phyloP scores from a whole-genome alignment of 192 early-diverging fungal genomes.

The Gigaspora rosea region DNA sequence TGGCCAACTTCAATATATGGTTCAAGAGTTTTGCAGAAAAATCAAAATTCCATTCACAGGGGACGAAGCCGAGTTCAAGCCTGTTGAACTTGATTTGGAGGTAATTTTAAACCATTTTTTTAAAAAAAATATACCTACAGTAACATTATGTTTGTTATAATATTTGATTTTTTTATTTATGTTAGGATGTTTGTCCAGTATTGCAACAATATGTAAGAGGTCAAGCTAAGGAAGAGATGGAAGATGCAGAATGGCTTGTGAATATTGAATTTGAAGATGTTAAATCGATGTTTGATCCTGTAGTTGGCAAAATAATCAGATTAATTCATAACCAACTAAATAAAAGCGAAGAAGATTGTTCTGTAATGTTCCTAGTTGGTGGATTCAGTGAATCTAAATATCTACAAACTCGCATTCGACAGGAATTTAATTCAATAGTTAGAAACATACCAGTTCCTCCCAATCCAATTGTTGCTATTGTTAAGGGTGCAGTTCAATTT shows the following conservation, averaged over 20 bases:
- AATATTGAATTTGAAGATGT: not conserved
- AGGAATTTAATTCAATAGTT: constrained; percentile 50
- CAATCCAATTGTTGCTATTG: constrained; percentile 52
- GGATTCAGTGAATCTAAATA: constrained; percentile 60
- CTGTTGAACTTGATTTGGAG: not conserved
- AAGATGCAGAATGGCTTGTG: not conserved
- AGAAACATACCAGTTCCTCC: constrained; percentile 53
- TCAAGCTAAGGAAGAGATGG: not conserved
- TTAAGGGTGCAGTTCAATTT: constrained; percentile 55
- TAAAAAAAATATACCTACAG: not conserved
- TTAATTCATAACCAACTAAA: constrained; percentile 54
- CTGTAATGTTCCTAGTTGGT: constrained; percentile 57
- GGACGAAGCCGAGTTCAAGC: not conserved
- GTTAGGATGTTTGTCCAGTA: not conserved
- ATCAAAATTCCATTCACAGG: not conserved
- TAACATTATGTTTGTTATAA: not conserved
- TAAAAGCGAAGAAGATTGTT: constrained; percentile 39
- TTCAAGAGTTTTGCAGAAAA: not conserved
- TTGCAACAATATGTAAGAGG: constrained; percentile 4
- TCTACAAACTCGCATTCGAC: constrained; percentile 51
- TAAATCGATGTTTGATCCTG: constrained; percentile 50
- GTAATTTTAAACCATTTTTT: not conserved
- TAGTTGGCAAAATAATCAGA: constrained; percentile 50
- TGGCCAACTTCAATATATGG: not conserved
- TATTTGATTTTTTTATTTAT: not conserved